Evolutionary conservation across 2,329 filamentous ascomycete genomes (phyloP).

Genomic region (Ophiostoma perfectum): DNA sequence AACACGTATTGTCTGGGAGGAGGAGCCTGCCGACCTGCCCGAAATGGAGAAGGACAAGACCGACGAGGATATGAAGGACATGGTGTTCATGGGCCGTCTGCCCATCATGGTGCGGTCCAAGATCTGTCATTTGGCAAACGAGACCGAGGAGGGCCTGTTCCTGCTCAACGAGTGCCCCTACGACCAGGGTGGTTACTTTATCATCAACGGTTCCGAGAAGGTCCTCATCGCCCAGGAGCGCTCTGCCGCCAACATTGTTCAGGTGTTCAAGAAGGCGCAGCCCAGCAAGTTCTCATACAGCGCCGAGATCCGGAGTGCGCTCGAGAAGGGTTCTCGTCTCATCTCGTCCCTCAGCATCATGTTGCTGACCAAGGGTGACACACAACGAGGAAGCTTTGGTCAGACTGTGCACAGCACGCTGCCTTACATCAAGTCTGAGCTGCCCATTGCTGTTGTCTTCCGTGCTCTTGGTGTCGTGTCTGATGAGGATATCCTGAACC

Average conservation of each 20-base stretch:
- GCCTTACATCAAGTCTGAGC: constrained; percentile 88
- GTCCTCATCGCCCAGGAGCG: constrained; percentile 96
- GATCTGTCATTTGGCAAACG: constrained; percentile 81
- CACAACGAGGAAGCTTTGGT: constrained; percentile 71
- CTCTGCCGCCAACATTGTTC: constrained; percentile 95
- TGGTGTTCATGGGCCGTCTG: constrained; percentile 89
- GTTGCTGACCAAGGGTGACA: constrained; percentile 78
- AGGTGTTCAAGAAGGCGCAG: constrained; percentile 95
- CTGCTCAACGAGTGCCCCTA: constrained; percentile 95
- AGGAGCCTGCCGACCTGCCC: constrained; percentile 50
- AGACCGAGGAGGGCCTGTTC: constrained; percentile 81
- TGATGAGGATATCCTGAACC: constrained; percentile 95
- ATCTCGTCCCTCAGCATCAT: constrained; percentile 92
- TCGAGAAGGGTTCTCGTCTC: constrained; percentile 91
- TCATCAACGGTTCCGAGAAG: constrained; percentile 99
- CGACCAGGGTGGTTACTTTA: constrained; percentile 96
- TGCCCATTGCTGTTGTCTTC: constrained; percentile 94
- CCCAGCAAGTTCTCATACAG: constrained; percentile 90
- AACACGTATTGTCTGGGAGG: constrained; percentile 56
- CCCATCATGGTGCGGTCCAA: constrained; percentile 98
- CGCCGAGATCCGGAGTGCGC: constrained; percentile 90
- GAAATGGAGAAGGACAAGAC: constrained; percentile 47
- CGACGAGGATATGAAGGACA: constrained; percentile 58
- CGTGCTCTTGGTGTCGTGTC: constrained; percentile 92
- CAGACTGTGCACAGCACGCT: constrained; percentile 85